Conservation (phyloP, 352 stramenopile genomes). For the Phytophthora uliginosa region DNA sequence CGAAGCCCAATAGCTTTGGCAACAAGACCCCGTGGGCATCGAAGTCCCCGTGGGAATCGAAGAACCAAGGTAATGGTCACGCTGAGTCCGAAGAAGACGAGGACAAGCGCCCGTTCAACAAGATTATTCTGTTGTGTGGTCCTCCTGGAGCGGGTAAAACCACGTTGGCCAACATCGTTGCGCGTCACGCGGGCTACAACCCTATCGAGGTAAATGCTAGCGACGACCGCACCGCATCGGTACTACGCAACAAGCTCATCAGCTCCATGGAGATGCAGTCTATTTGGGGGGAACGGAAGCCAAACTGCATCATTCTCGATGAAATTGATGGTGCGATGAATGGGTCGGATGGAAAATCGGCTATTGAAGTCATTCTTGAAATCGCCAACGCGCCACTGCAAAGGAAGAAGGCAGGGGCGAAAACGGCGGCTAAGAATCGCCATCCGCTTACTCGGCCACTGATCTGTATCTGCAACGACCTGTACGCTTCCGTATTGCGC, state of each 20-base stretch:
- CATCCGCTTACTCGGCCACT: conserved; percentile 94
- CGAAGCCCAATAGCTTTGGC: conserved; percentile 14
- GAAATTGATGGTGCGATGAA: conserved; percentile 98
- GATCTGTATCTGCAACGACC: conserved; percentile 99
- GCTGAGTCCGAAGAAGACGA: conserved; percentile 43
- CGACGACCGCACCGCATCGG: conserved; percentile 95
- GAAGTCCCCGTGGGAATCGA: conserved; percentile 26
- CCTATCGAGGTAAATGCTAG: conserved; percentile 98
- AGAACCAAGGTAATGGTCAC: conserved; percentile 15
- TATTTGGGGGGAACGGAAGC: conserved; percentile 89
- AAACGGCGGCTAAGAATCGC: conserved; percentile 38
- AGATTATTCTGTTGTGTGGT: conserved; percentile 97
- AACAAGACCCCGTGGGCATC: conserved; percentile 25
- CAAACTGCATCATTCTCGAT: conserved; percentile 99
- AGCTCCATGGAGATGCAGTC: conserved; percentile 95
- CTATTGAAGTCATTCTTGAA: conserved; percentile 94
- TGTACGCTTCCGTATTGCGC: conserved; percentile 96
- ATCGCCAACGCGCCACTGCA: conserved; percentile 92
- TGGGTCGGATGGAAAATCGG: conserved; percentile 81
- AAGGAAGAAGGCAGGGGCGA: conserved; percentile 53
- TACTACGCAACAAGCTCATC: conserved; percentile 93
- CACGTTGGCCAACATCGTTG: conserved; percentile 97
- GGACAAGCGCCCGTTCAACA: conserved; percentile 69
- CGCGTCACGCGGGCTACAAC: conserved; percentile 97
- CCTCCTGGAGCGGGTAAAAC: conserved; percentile 97